Percentiles rank a stretch among this genome's conserved stretches.
These are phyloP conservation scores for Takashimella koratensis DNA, from an alignment of 1,284 basidiomycete species.

Conservation along the genomic window DNA sequence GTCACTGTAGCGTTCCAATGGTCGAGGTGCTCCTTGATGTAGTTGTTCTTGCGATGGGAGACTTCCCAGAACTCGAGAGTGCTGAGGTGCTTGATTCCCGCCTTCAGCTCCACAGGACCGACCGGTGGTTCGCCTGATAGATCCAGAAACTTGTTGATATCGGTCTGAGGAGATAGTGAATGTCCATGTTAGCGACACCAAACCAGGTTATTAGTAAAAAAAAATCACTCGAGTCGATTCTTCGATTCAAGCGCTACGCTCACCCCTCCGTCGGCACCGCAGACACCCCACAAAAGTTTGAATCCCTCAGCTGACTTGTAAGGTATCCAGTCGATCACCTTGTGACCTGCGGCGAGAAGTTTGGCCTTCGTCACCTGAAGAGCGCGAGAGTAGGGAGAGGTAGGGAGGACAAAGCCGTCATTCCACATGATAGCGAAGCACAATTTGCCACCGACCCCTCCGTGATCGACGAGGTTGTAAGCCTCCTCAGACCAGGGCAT, in stretches of 20 bases:
- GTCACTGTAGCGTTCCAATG: slow-evolving; percentile 56
- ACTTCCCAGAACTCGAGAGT: slow-evolving; percentile 38
- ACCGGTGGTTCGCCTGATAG: slow-evolving; percentile 33
- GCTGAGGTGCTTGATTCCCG: slow-evolving; percentile 8
- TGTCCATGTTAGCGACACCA: too few relatives aligned
- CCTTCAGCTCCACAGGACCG: slow-evolving; percentile 1
- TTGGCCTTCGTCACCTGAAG: slow-evolving; percentile 51
- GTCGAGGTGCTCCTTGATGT: slow-evolving; percentile 54
- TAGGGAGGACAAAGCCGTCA: slow-evolving; percentile 57
- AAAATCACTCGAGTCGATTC: too few relatives aligned
- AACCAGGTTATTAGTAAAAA: too few relatives aligned
- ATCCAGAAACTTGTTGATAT: slow-evolving; percentile 13
- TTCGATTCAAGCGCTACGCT: too few relatives aligned
- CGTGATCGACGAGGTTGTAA: slow-evolving; percentile 28
- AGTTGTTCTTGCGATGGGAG: slow-evolving; percentile 43
- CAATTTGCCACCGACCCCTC: slow-evolving; percentile 45
- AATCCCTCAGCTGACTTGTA: slow-evolving; percentile 45
- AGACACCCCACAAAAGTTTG: slow-evolving; percentile 12
- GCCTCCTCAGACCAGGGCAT: slow-evolving; percentile 54
- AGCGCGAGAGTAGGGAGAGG: slow-evolving; percentile 56
- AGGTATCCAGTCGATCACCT: slow-evolving; percentile 53
- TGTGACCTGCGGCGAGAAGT: slow-evolving; percentile 56
- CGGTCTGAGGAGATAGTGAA: too few relatives aligned
- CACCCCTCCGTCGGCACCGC: too few relatives aligned
- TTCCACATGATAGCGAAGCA: slow-evolving; percentile 58